phyloP scores from a whole-genome alignment of 148 eudicot genomes.

The Drosera capensis region DNA sequence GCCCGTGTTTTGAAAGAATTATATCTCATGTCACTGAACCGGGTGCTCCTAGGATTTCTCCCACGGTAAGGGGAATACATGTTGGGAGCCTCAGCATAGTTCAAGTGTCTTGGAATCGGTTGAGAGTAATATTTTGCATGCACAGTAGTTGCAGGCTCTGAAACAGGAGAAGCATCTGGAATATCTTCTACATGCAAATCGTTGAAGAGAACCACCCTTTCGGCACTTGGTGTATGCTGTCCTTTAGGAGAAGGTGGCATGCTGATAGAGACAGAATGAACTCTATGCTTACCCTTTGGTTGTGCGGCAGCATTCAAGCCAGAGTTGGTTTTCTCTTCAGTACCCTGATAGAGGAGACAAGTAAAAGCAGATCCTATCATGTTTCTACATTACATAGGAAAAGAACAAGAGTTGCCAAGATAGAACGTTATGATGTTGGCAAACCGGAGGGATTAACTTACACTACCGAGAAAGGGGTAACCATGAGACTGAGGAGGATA shows the following conservation, averaged over 20 bases:
- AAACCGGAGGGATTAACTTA: no score
- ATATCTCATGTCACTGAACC: not conserved
- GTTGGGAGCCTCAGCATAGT: not conserved
- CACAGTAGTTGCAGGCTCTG: constrained; percentile 2
- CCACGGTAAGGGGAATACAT: not conserved
- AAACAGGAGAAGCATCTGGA: constrained; percentile 6
- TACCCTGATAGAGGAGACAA: no score
- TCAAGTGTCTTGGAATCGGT: constrained; percentile 29
- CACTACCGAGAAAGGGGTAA: no score
- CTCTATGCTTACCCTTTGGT: constrained; percentile 8
- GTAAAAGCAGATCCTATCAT: no score
- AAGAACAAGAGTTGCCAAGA: no score
- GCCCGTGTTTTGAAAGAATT: constrained; percentile 5
- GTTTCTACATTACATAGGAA: no score
- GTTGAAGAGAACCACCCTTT: constrained; percentile 32
- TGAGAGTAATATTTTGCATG: constrained; percentile 42
- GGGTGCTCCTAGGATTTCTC: not conserved
- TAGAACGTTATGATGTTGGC: no score
- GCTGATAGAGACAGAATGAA: constrained; percentile 44
- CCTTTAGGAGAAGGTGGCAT: no score
- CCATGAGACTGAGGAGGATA: no score
- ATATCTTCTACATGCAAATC: constrained; percentile 8
- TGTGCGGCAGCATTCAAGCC: no score
- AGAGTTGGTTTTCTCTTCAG: no score
- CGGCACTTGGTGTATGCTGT: constrained; percentile 16